Base-by-base conservation (phyloP, 495 filamentous ascomycete genomes). In the Venustampulla echinocandica region DNA sequence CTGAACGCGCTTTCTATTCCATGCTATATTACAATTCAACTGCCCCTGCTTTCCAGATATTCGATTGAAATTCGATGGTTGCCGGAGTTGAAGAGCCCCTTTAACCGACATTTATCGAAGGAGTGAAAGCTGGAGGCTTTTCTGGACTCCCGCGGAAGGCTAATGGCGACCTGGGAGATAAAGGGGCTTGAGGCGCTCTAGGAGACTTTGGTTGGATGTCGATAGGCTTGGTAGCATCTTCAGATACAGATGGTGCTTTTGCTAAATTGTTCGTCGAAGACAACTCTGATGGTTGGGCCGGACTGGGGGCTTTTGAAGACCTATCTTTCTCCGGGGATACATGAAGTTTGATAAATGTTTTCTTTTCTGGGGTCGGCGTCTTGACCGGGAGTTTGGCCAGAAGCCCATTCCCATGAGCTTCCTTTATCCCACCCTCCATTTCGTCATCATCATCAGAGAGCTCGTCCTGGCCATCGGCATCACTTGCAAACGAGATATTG, bases 351-450 rank as follows among this genome's bases (percentile, higher is more conserved):
- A 46, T 46, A n/a, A 39, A 36, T 11, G 35, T 49, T 19, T 53
- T 56, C 22, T 30, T 27, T 20, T 61, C 58, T 22, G 58, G 58
- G 2, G 46, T 43, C 54, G 63, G 42, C 52, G 52, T 59, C 55
- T 67, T 60, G 20, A 72, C 58, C 3, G 64, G 70, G 36, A 90
- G 70, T 52, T 81, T 81, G 49, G 87, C 79, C 25, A 90, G 70
- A 20, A 84, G 69, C 46, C 76, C 83, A 46, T 49, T 53, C 53
- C 46, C 63, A 53, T 60, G 78, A 35, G 79, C 79, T 22, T 74
- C 74, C 18, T 75, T 73, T 40, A 68, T 69, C 5, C 70, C 73
- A 15, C 69, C 70, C n/a, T 80, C 80, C 15, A 74, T 45, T 35
- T 68, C 67, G 10, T 71, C 71, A 0, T 66, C 59, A 2, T 64